Evolutionary conservation across 148 eudicot genomes (phyloP), one percentile per base, ranked within the genome.

Genomic region (Silene latifolia): DNA sequence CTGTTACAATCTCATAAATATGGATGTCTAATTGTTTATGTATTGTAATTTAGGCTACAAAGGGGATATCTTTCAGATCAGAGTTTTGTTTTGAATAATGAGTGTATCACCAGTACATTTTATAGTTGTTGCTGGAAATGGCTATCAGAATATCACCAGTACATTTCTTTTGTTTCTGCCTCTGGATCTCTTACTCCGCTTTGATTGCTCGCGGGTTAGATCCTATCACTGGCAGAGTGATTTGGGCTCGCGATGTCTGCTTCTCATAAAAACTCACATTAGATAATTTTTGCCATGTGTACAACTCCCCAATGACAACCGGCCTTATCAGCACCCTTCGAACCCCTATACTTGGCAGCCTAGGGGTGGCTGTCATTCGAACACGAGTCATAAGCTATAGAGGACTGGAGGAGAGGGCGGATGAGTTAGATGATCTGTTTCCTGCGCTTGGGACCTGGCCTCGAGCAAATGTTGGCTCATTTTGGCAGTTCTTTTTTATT

Each of bases 11-110:
- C 12, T 60, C 8, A 21, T 24, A 60, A 2, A 20, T 20, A 3
- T 10, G 12, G 71, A 21, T 60, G 8, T 39, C 8, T 6, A 39
- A 7, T 35, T 39, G 63, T 60, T 65, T 75, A 19, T 74, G 76
- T 39, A 63, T 74, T 39, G 18, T 74, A 44, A 39, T 67, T 39
- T 29, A 44, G 23, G 70, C 70, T 19, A 20, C 63, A 20, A 60
- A 19, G 11, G 27, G 13, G 63, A 60, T 60, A 60, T 60, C 2
- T 12, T 60, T 39, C 63, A 60, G 13, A 60, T 21, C 63, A 19
- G 20, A 58, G 44, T 58, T 58, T 58, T 24, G 18, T 64, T 39
- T 39, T 39, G 44, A 39, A 39, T 39, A 39, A 0, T 39, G 44
- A 39, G 44, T 39, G 44, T 39, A 39, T 39, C 8, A 39, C 8